Evolutionary conservation across 441 rosid species (phyloP).

Genomic region (Biscutella laevigata): DNA sequence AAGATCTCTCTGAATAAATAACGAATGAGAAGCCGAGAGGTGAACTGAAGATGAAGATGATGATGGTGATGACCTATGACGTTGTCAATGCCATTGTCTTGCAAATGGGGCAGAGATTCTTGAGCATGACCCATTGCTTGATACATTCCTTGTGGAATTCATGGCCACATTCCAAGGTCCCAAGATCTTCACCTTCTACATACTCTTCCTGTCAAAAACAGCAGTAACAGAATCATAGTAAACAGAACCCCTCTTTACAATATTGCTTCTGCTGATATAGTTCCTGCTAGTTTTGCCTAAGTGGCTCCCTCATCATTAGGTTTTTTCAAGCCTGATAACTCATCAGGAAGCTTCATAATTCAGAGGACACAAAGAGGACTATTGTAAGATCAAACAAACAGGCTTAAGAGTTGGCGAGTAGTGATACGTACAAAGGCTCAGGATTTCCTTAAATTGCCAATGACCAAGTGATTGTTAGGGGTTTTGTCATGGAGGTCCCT

Average conservation of each 20-base stretch:
- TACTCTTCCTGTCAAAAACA: slow-evolving; percentile 58
- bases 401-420: not conserved
- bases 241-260: not conserved
- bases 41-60: not conserved
- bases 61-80: too few relatives aligned
- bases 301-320: too few relatives aligned
- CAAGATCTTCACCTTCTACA: slow-evolving; percentile 54
- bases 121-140: slow-evolving; percentile 74
- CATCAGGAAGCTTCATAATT: too few relatives aligned
- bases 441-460: too few relatives aligned
- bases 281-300: too few relatives aligned
- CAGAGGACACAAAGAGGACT: too few relatives aligned
- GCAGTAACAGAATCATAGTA: not conserved
- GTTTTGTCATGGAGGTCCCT: not conserved
- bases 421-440: too few relatives aligned
- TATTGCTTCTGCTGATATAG: not conserved
- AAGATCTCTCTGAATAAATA: not conserved
- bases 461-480: not conserved
- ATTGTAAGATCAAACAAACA: too few relatives aligned
- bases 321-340: too few relatives aligned
- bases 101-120: slow-evolving; percentile 81
- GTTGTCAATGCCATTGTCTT: slow-evolving; percentile 58
- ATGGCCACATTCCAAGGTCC: slow-evolving; percentile 75
- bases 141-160: slow-evolving; percentile 68
- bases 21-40: not conserved